A percentile compares a stretch with the other conserved stretches of the same genome.
Conservation (phyloP, 2,329 filamentous ascomycete species). For the Ceratocystis variospora region DNA sequence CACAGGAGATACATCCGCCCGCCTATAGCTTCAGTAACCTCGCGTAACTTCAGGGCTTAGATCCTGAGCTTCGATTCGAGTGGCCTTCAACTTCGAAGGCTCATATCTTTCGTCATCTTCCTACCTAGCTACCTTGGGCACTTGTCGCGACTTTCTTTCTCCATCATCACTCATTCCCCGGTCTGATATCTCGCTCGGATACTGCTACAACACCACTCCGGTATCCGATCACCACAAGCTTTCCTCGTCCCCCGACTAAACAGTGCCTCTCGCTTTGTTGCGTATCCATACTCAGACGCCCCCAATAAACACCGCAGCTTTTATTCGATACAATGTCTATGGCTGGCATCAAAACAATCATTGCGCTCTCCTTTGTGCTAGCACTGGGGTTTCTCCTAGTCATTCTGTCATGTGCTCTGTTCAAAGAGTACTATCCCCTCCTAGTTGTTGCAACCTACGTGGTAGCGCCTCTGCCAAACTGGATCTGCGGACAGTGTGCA, state of each 20-base stretch:
- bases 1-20: no score
- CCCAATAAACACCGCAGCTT: neutral
- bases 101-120: neutral
- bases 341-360: constrained; percentile 97
- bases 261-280: neutral
- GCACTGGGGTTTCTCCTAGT: constrained; percentile 97
- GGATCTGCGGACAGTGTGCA: constrained; percentile 77
- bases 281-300: neutral
- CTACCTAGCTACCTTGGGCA: neutral
- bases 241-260: neutral
- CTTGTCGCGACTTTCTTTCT: neutral
- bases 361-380: constrained; percentile 95
- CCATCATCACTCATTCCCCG: neutral
- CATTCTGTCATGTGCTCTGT: constrained; percentile 92
- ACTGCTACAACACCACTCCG: neutral
- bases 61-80: neutral
- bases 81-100: neutral
- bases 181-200: neutral
- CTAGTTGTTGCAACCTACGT: constrained; percentile 94
- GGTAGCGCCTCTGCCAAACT: constrained; percentile 87
- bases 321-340: constrained; percentile 36
- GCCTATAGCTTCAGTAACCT: no score
- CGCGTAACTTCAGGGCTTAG: neutral
- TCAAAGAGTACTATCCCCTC: constrained; percentile 85
- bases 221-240: neutral